These are phyloP conservation scores for Phylloporus arenicola DNA, from an alignment of 768 basidiomycete genomes.

Conservation along the genomic window DNA sequence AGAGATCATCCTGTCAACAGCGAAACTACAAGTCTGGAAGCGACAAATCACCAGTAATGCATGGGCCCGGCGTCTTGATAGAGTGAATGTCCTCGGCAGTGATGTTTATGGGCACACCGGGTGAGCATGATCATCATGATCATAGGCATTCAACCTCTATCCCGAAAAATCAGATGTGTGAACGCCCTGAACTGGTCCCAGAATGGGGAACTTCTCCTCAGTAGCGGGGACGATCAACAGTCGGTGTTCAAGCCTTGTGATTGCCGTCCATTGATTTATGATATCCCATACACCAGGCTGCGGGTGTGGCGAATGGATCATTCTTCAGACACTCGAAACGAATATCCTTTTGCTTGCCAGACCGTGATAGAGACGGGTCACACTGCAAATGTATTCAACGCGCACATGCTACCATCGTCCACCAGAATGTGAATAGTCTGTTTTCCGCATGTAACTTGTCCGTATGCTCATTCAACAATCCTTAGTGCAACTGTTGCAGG, in stretches of 20 bases:
- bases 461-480: conserved; percentile 6
- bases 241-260: conserved; percentile 23
- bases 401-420: conserved; percentile 72
- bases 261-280: conserved; percentile 1
- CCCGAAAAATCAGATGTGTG: conserved; percentile 49
- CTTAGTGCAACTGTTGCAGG: conserved; percentile 66
- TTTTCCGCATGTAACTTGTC: conserved; percentile 9
- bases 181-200: conserved; percentile 74
- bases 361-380: conserved; percentile 77
- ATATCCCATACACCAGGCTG: conserved; percentile 38
- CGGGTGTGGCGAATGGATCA: conserved; percentile 73
- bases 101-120: conserved; percentile 62
- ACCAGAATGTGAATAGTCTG: conserved; percentile 59
- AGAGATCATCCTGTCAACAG: conserved; percentile 17
- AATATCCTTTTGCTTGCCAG: conserved; percentile 62
- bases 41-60: conserved; percentile 20
- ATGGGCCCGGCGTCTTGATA: conserved; percentile 42
- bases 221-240: conserved; percentile 73
- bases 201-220: conserved; percentile 59
- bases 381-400: conserved; percentile 79
- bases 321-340: conserved; percentile 31
- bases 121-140: conserved; percentile 30
- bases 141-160: neutral
- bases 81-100: conserved; percentile 69
- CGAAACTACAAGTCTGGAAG: conserved; percentile 20